phyloP scores from a whole-genome alignment of 1,284 basidiomycete species.

The Athelia sp. region DNA sequence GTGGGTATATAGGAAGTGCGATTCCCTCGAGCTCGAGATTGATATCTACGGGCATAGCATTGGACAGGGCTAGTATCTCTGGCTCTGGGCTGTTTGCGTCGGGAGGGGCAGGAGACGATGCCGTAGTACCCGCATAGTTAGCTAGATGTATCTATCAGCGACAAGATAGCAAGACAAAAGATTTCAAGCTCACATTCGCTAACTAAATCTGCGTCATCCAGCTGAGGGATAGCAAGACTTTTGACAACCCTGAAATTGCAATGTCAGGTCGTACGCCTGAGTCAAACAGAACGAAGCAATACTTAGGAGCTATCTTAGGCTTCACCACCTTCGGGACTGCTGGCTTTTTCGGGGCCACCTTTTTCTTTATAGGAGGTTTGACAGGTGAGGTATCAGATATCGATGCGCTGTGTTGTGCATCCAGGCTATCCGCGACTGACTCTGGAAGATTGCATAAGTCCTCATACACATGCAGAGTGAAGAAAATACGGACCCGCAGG shows the following conservation, averaged over 20 bases:
- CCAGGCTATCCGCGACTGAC: constrained; percentile 13
- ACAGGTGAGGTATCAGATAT: constrained; percentile 8
- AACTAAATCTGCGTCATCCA: constrained; percentile 31
- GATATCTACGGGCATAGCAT: constrained; percentile 29
- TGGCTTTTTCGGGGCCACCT: constrained; percentile 28
- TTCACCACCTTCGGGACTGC: neutral
- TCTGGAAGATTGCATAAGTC: neutral
- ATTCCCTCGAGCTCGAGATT: constrained; percentile 43
- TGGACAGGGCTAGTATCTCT: constrained; percentile 13
- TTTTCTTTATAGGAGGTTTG: constrained; percentile 32
- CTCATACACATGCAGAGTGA: constrained; percentile 28
- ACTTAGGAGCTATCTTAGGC: neutral
- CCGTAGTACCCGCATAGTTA: constrained; percentile 38
- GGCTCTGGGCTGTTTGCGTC: constrained; percentile 22
- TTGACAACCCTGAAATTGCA: constrained; percentile 10
- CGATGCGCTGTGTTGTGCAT: constrained; percentile 15
- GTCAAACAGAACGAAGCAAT: neutral
- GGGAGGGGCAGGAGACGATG: constrained; percentile 40
- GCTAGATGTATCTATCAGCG: constrained; percentile 4
- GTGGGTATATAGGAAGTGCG: constrained; percentile 65
- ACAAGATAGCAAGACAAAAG: neutral
- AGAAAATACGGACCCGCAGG: constrained; percentile 4
- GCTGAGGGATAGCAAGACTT: constrained; percentile 15
- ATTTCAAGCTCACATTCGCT: constrained; percentile 37
- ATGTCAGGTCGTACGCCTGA: neutral